Evolutionary conservation across 768 basidiomycete genomes (phyloP).

Genomic region (Russula sp.): DNA sequence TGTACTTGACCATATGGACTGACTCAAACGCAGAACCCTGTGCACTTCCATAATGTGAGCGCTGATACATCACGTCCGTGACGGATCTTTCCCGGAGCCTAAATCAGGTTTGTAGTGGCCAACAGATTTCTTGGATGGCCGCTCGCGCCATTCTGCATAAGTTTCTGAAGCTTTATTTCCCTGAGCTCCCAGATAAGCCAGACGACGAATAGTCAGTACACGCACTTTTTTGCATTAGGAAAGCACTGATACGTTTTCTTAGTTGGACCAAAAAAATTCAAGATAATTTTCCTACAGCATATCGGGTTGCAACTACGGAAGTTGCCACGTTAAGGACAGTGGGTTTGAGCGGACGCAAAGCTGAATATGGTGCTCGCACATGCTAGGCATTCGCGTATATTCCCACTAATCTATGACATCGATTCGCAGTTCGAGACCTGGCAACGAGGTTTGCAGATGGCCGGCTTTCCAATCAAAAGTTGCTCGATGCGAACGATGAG

Average conservation of each 20-base stretch:
- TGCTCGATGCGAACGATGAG: conserved; percentile 70
- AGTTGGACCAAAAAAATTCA: conserved; percentile 24
- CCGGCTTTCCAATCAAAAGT: conserved; percentile 66
- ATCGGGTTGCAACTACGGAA: conserved; percentile 61
- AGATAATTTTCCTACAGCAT: conserved; percentile 63
- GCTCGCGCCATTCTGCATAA: conserved; percentile 79
- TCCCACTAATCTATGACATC: background rate
- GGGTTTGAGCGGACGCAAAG: conserved; percentile 81
- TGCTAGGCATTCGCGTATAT: background rate
- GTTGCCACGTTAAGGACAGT: conserved; percentile 60
- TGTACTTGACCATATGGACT: background rate
- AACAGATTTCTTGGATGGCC: conserved; percentile 85
- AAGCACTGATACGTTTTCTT: background rate
- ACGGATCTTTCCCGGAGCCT: background rate
- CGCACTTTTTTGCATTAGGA: background rate
- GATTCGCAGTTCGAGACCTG: conserved; percentile 62
- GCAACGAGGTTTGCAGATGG: conserved; percentile 80
- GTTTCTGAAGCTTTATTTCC: conserved; percentile 75
- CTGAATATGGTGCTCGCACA: conserved; percentile 69
- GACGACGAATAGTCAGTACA: conserved; percentile 48
- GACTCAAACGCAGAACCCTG: conserved; percentile 49
- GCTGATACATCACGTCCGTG: background rate
- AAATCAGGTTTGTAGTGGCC: conserved; percentile 46
- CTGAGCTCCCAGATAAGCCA: conserved; percentile 65
- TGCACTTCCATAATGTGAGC: conserved; percentile 69